Conservation (phyloP, 371 early-diverging fungal genomes). For the Mortierella polycephala region DNA sequence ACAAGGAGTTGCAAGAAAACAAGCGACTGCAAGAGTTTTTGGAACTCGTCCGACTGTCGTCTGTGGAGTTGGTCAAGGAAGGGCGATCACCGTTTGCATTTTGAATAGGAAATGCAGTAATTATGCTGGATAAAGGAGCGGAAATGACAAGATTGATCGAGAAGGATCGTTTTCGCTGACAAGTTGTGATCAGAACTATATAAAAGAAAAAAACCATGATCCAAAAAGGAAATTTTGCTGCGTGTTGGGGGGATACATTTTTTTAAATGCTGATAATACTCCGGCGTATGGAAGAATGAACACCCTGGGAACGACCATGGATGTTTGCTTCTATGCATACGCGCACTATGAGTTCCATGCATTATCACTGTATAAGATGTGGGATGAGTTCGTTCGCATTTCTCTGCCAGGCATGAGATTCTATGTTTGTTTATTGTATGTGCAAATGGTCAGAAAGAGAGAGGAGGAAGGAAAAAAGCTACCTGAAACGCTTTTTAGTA, state of each 20-base stretch:
- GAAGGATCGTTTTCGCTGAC: background rate
- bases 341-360: too few relatives aligned
- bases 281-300: too few relatives aligned
- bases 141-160: background rate
- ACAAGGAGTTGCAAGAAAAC: constrained; percentile 37
- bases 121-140: background rate
- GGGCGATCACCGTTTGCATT: constrained; percentile 38
- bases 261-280: background rate
- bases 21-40: constrained; percentile 41
- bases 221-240: constrained; percentile 13
- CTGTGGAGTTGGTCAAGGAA: constrained; percentile 34
- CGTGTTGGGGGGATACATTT: background rate
- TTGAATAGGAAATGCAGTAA: constrained; percentile 3
- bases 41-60: constrained; percentile 35
- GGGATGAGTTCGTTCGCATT: too few relatives aligned
- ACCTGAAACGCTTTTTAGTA: constrained; percentile 17
- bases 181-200: background rate
- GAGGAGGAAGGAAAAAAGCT: constrained; percentile 6
- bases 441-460: too few relatives aligned
- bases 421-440: too few relatives aligned
- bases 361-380: too few relatives aligned
- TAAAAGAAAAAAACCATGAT: background rate
- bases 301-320: too few relatives aligned
- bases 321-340: too few relatives aligned
- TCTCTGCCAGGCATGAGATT: too few relatives aligned